Base-by-base conservation (phyloP, 768 basidiomycete species). In the Collybiopsis luxurians region DNA sequence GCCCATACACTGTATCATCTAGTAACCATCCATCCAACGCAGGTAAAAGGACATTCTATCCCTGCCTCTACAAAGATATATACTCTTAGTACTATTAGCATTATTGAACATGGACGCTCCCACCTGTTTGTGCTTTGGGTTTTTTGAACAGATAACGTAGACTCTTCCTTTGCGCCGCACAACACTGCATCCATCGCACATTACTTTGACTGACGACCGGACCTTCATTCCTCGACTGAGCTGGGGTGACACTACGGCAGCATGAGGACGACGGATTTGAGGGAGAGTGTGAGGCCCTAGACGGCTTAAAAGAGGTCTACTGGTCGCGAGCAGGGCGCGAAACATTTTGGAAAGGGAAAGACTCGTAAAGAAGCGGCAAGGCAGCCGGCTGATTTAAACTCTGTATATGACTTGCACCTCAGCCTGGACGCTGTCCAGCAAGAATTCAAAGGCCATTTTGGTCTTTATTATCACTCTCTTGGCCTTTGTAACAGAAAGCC, bases 71-170 rank as follows among this genome's bases (percentile, higher is more conserved):
- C 39, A 56, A 15, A 53, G 55, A 19, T 17, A 50, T 68, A 53
- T 65, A 59, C 55, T 58, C 38, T 36, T 28, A 27, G 19, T 53
- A 15, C 4, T 55, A 26, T 26, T 19, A 4, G n/a, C 4, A 42
- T 36, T 53, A 15, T 38, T 19, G 53, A 55, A 48, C 23, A 50
- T 11, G 24, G 36, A 30, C 50, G 27, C 28, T 66, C 81, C 50
- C 57, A 92, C 95, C 86, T 98, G 95, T 72, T 98, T 98, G 70
- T 98, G 96, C 70, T 96, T 98, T 2, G 95, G 92, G 64, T 98
- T 93, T 69, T 91, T 92, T 17, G 85, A 85, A 71, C 96, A 98
- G 24, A 97, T 83, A 43, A 98, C 86, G 73, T 95, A 97, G 34
- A 98, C 83, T 64, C 89, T 85, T 44, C 95, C 95, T 70, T 97